phyloP scores from a whole-genome alignment of 306 rosid species.

The Prunus fruticosa region DNA sequence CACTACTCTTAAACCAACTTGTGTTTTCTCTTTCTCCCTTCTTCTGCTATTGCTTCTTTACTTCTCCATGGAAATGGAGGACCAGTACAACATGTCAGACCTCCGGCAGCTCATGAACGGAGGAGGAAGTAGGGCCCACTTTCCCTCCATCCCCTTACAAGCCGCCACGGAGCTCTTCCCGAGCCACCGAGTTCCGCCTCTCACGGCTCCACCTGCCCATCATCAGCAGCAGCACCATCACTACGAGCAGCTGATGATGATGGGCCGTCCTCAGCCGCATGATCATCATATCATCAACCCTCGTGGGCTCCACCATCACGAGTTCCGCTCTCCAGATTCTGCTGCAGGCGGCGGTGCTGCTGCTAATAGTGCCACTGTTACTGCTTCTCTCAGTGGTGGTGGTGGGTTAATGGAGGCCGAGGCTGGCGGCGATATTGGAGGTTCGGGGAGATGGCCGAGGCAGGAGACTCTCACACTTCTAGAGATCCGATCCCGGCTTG shows the following conservation, averaged over 20 bases:
- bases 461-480: conserved; percentile 97
- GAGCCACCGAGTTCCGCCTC: conserved; percentile 32
- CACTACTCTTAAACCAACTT: neutral
- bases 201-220: conserved; percentile 18
- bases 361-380: conserved; percentile 26
- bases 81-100: conserved; percentile 49
- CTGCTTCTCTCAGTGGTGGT: conserved; percentile 37
- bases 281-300: conserved; percentile 34
- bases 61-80: conserved; percentile 65
- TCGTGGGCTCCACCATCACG: conserved; percentile 38
- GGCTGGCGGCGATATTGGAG: conserved; percentile 38
- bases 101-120: conserved; percentile 63
- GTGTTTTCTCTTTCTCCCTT: conserved; percentile 2
- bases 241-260: conserved; percentile 71
- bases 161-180: conserved; percentile 56
- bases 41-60: neutral
- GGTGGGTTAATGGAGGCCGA: conserved; percentile 55
- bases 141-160: conserved; percentile 27
- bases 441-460: conserved; percentile 84
- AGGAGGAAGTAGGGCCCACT: conserved; percentile 33
- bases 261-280: conserved; percentile 51
- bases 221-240: conserved; percentile 13
- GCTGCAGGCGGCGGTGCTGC: conserved; percentile 11
- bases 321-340: conserved; percentile 46
- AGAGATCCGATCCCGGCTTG: conserved; percentile 96